Evolutionary conservation across 306 rosid genomes (phyloP).

Genomic region (Delonix regia): DNA sequence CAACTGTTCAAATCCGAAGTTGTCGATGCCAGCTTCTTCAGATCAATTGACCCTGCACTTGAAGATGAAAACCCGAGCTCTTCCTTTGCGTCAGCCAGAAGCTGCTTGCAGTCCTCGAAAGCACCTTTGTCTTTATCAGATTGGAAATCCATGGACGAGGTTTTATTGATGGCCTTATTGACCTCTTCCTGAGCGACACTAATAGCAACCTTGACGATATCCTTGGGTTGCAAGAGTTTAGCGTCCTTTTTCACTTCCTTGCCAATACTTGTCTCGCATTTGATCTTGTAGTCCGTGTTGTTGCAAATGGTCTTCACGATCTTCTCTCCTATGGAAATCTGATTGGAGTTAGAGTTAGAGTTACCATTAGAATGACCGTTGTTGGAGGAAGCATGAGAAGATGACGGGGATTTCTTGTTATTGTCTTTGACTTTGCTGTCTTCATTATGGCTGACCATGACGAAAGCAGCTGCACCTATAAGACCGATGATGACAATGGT

Average conservation of each 20-base stretch:
- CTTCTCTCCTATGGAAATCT: slow-evolving; percentile 1
- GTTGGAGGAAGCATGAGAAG: neutral
- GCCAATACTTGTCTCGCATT: slow-evolving; percentile 54
- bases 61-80: slow-evolving; percentile 50
- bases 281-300: slow-evolving; percentile 52
- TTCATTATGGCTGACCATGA: neutral
- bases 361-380: no score
- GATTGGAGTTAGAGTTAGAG: neutral
- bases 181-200: slow-evolving; percentile 47
- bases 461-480: slow-evolving; percentile 44
- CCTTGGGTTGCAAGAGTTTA: slow-evolving; percentile 46
- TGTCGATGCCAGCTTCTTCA: slow-evolving; percentile 26
- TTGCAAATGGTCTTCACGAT: slow-evolving; percentile 52
- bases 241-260: slow-evolving; percentile 32
- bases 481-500: slow-evolving; percentile 42
- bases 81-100: slow-evolving; percentile 54
- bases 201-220: slow-evolving; percentile 55
- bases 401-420: neutral
- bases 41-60: neutral
- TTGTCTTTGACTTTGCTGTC: neutral
- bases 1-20: slow-evolving; percentile 68
- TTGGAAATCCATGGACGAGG: slow-evolving; percentile 26
- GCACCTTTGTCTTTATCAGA: slow-evolving; percentile 57
- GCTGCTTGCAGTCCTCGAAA: slow-evolving; percentile 67
- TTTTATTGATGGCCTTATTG: slow-evolving; percentile 47